These are phyloP conservation scores for Psidium guajava DNA, from an alignment of 345 rosid species.

Conservation along the genomic window DNA sequence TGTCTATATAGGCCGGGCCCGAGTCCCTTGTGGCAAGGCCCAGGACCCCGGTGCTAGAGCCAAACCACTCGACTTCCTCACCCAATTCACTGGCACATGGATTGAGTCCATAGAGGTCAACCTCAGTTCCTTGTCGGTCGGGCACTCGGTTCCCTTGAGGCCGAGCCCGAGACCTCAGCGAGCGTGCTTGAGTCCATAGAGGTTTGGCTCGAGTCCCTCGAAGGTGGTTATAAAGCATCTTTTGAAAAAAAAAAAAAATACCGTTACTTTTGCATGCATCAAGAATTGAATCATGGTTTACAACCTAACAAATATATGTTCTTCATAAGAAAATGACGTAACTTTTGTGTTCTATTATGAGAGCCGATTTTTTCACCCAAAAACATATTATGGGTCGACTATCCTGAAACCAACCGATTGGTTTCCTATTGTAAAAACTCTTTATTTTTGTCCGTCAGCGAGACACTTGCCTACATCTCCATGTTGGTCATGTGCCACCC, in stretches of 20 bases:
- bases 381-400: not conserved
- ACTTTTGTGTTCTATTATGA: not conserved
- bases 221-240: not conserved
- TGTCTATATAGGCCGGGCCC: fast-evolving
- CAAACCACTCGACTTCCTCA: too few species aligned
- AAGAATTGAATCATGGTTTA: not conserved
- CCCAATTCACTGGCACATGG: too few species aligned
- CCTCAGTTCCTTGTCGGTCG: too few species aligned
- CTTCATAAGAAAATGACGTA: not conserved
- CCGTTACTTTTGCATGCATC: not conserved
- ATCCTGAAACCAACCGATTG: not conserved
- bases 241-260: too few species aligned
- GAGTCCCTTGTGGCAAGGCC: not conserved
- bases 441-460: not conserved
- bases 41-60: too few species aligned
- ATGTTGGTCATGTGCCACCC: not conserved
- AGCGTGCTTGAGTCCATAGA: too few species aligned
- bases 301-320: not conserved
- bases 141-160: too few species aligned
- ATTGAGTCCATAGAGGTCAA: too few species aligned
- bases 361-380: not conserved
- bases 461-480: not conserved
- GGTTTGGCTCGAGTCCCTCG: too few species aligned
- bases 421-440: not conserved
- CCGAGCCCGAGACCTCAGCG: too few species aligned